phyloP scores from a whole-genome alignment of 2,329 filamentous ascomycete genomes.

The Colletotrichum sp. region DNA sequence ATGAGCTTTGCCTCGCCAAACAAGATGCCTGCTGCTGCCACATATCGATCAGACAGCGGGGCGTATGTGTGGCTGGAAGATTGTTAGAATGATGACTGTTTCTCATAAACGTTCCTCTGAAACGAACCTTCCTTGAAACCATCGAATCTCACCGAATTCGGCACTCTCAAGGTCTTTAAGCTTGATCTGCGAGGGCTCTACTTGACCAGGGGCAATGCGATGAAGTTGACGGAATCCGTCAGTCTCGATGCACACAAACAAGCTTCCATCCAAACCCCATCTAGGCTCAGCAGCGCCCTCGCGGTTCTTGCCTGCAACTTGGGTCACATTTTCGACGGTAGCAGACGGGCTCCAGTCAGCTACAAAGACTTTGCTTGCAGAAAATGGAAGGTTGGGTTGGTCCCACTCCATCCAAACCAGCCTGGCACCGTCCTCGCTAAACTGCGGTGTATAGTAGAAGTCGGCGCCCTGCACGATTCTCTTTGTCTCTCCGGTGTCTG shows the following conservation, averaged over 20 bases:
- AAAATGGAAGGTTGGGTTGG: constrained; percentile 59
- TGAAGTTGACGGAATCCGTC: constrained; percentile 54
- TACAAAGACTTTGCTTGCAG: constrained; percentile 47
- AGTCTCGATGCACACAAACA: constrained; percentile 54
- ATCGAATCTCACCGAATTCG: constrained; percentile 41
- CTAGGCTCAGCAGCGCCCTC: constrained; percentile 54
- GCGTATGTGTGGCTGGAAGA: constrained; percentile 41
- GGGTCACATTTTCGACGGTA: constrained; percentile 31
- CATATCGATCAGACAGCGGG: constrained; percentile 36
- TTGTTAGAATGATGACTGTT: background rate
- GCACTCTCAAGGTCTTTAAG: constrained; percentile 44
- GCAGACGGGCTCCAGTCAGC: constrained; percentile 44
- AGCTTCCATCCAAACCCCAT: constrained; percentile 53
- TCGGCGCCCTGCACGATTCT: constrained; percentile 50
- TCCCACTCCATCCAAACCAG: constrained; percentile 61
- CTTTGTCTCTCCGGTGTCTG: constrained; percentile 43
- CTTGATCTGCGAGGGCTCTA: constrained; percentile 32
- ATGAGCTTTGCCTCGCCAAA: constrained; percentile 40
- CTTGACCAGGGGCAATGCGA: constrained; percentile 32
- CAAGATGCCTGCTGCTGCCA: constrained; percentile 38
- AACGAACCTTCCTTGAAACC: constrained; percentile 35
- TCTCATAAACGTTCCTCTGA: fast-evolving
- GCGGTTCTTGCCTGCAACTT: constrained; percentile 45
- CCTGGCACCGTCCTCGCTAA: constrained; percentile 49
- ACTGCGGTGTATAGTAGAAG: constrained; percentile 58